Evolutionary conservation across 331 rosid genomes (phyloP), one percentile per base, ranked within the genome.

Genomic region (Dryas integrifolia): DNA sequence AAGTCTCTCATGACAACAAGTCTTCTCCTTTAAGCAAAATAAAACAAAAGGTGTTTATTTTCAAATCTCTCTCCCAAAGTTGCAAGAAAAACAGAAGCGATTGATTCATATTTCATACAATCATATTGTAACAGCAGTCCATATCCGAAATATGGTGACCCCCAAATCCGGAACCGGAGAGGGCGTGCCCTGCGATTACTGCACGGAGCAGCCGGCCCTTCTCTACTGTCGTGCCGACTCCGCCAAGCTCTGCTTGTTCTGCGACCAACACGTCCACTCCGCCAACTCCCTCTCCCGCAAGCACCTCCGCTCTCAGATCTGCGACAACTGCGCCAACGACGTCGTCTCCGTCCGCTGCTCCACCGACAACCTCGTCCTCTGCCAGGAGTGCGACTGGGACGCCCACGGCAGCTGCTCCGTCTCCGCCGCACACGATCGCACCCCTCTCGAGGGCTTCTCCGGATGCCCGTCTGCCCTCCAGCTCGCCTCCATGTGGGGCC

Each of bases 191-290:
- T 89, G 96, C 78, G 96, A 89, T 58, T 89, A 81, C 86, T 89
- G 96, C 77, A 61, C 63, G 1, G 74, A 82, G 6, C 84, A 78
- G 65, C 75, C 63, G 0, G 96, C 96, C 0, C 80, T 89, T 49
- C 81, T 89, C 6, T 89, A 85, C 75, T 89, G 96, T 38, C 61
- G 85, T 67, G 96, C 96, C 4, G 96, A 89, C 82, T 83, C 90
- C 0, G 92, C 96, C 5, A 89, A 83, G 90, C 92, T 87, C 9
- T 89, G 96, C 74, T 63, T 89, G 68, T 77, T 85, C 67, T 89
- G 96, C 72, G 96, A 89, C 73, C 84, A 82, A 44, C 96, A 79
- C n/a, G 96, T 89, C 30, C 96, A 89, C 79, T 83, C 90, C 7
- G 92, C 96, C 0, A 87, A 89, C 76, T 60, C 71, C 24, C 90